Base-by-base conservation (phyloP, 2,329 filamentous ascomycete species). In the Paraphoma chrysanthemicola region DNA sequence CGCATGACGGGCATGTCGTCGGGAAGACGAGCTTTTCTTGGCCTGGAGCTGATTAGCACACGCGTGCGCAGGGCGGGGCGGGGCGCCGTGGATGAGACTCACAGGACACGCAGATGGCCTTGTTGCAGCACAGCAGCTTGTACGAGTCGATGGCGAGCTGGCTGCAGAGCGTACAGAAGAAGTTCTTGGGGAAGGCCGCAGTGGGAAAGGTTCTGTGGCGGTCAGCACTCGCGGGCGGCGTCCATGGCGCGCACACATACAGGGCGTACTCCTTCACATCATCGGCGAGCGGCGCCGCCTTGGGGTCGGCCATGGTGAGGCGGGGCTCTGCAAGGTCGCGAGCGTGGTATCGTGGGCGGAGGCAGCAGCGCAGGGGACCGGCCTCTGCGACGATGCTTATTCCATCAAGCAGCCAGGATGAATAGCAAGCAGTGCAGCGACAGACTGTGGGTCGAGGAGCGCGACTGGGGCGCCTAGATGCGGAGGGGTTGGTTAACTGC, bases 161-260 rank as follows among this genome's bases (percentile, higher is more conserved):
- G 80, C 90, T 95, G 80, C 95, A 99, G 67, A 92, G 91, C 50
- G 92, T 92, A 82, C 95, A 99, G 78, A 93, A 90, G 62, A 99
- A 85, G 83, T 97, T 97, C 71, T 93, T 92, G n/a, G 95, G 95
- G 55, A 97, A 93, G 60, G 95, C 92, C 69, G 94, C 91, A 63
- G 90, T 86, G 17, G 87, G 82, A 57, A 97, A 83, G 48, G 90
- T 89, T 76, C 92, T 96, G 72, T 28, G 38, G 10, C 44, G 9
- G 39, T 70, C 39, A 73, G 68, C 54, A 52, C 29, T 12, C 6
- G 12, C 28, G 14, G 23, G 10, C 42, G 16, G 39, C 9, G 5
- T n/a, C 4, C n/a, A 14, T 11, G 2, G 9, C 16, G 12, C 11
- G 23, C n/a, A 11, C n/a, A 51, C 61, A 16, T 67, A 76, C 73